A percentile compares a stretch with the other conserved stretches of the same genome.
These are phyloP conservation scores for Aspergillus fischeri DNA, from an alignment of 2,329 filamentous ascomycete genomes.

Conservation along the genomic window DNA sequence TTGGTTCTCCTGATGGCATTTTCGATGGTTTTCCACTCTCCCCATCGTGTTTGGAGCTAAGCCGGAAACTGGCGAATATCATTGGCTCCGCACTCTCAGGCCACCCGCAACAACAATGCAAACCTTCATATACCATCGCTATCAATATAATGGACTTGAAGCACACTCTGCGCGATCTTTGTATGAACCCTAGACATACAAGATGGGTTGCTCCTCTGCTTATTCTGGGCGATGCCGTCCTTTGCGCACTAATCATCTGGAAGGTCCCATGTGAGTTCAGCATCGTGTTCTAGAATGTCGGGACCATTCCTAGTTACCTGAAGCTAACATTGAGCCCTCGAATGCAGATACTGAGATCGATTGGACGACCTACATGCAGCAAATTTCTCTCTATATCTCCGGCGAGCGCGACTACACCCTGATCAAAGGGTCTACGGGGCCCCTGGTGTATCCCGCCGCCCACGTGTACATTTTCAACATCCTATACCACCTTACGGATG, in stretches of 20 bases:
- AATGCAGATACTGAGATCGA: slow-evolving; percentile 89
- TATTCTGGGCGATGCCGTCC: slow-evolving; percentile 63
- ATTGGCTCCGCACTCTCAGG: slow-evolving; percentile 13
- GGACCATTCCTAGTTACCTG: background rate
- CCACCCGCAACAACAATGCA: slow-evolving; percentile 10
- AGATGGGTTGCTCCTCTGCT: slow-evolving; percentile 64
- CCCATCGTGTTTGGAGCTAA: slow-evolving; percentile 10
- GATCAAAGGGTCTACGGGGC: slow-evolving; percentile 84
- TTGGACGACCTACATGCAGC: slow-evolving; percentile 96
- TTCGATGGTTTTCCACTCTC: background rate
- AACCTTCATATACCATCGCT: slow-evolving; percentile 2
- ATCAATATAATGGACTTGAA: slow-evolving; percentile 30
- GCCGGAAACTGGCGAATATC: slow-evolving; percentile 14
- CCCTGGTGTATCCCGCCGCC: slow-evolving; percentile 88
- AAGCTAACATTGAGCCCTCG: slow-evolving; percentile 25
- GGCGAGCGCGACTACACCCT: slow-evolving; percentile 86
- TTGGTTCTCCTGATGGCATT: background rate
- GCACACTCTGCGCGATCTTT: slow-evolving; percentile 35
- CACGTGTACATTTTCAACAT: slow-evolving; percentile 88
- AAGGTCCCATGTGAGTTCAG: slow-evolving; percentile 71
- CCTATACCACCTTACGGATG: slow-evolving; percentile 72
- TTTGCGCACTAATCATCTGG: slow-evolving; percentile 72
- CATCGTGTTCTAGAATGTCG: slow-evolving; percentile 5
- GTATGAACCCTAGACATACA: slow-evolving; percentile 53
- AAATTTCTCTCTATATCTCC: slow-evolving; percentile 70